Evolutionary conservation across 2,329 filamentous ascomycete species (phyloP), one percentile per base, ranked within the genome.

Genomic region (Diaporthe destruens): DNA sequence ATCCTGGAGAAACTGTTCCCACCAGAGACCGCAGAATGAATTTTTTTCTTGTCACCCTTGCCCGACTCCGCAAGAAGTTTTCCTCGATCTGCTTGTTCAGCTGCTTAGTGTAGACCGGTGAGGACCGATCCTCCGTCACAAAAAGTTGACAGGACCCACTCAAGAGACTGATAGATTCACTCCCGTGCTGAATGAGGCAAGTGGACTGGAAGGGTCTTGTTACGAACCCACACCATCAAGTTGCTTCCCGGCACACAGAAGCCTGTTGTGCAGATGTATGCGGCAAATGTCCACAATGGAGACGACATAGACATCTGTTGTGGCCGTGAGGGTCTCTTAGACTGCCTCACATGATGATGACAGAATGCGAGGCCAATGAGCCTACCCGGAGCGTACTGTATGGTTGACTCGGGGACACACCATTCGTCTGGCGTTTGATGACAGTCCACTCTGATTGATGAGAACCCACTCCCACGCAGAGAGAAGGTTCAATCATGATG

Each of bases 331-430:
- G 36, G 34, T 65, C 47, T 54, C 47, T 67, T 51, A 54, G 29
- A 51, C 16, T 54, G 65, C 65, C 72, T 77, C 77, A 78, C 77
- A 78, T 78, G 77, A 78, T 75, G 44, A 65, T 47, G 69, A 72
- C n/a, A 29, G 68, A 57, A 75, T 76, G 76, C 76, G 75, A 74
- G 74, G 36, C 67, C 71, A 72, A 73, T 69, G 72, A 63, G 51
- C 20, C 61, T 67, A 61, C 44, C 54, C 69, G 55, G n/a, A 67
- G 44, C 16, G 42, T 71, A 29, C 56, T 76, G 74, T 72, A 66
- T 76, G 76, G 76, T 69, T 75, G 72, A 71, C 49, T 66, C 65
- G 66, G 25, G 59, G 25, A 65, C 34, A 69, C 59, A 72, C 51
- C 57, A 53, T 34, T 57, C 32, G 66, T 68, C 59, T 54, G 54